Conservation (phyloP, 495 filamentous ascomycete species). For the Neurospora africana region DNA sequence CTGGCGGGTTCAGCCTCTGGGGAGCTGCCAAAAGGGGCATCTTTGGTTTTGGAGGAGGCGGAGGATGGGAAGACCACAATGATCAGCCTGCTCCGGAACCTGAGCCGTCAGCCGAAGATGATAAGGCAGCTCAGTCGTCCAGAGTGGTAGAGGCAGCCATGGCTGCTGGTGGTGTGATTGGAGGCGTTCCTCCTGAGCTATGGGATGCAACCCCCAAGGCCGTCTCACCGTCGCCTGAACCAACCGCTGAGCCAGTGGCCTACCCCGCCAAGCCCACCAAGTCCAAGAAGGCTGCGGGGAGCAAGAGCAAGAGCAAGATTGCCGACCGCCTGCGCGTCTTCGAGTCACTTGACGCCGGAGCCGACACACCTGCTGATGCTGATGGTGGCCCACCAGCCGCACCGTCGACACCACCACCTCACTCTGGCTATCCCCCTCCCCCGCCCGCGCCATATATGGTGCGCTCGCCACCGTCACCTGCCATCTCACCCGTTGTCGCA, state of each 20-base stretch:
- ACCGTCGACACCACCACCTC: slow-evolving; percentile 11
- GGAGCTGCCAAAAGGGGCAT: slow-evolving; percentile 26
- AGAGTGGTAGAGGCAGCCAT: slow-evolving; percentile 27
- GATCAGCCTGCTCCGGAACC: background rate
- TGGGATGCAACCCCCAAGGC: slow-evolving; percentile 17
- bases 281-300: slow-evolving; percentile 32
- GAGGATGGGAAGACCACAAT: slow-evolving; percentile 9
- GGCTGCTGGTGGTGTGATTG: slow-evolving; percentile 7
- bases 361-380: slow-evolving; percentile 1
- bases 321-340: slow-evolving; percentile 43
- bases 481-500: background rate
- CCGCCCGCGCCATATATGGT: background rate
- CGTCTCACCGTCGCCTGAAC: slow-evolving; percentile 23
- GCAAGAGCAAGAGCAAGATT: slow-evolving; percentile 43
- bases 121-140: slow-evolving; percentile 32
- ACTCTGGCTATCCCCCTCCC: background rate
- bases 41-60: slow-evolving; percentile 10
- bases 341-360: slow-evolving; percentile 37
- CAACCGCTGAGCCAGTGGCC: slow-evolving; percentile 1
- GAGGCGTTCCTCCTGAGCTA: slow-evolving; percentile 16
- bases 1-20: slow-evolving; percentile 35
- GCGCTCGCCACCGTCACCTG: background rate
- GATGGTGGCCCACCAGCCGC: slow-evolving; percentile 10
- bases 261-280: slow-evolving; percentile 24
- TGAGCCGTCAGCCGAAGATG: slow-evolving; percentile 16